These are phyloP conservation scores for Saccharomyces paradoxus DNA, from an alignment of 805 yeast genomes.

Conservation along the genomic window DNA sequence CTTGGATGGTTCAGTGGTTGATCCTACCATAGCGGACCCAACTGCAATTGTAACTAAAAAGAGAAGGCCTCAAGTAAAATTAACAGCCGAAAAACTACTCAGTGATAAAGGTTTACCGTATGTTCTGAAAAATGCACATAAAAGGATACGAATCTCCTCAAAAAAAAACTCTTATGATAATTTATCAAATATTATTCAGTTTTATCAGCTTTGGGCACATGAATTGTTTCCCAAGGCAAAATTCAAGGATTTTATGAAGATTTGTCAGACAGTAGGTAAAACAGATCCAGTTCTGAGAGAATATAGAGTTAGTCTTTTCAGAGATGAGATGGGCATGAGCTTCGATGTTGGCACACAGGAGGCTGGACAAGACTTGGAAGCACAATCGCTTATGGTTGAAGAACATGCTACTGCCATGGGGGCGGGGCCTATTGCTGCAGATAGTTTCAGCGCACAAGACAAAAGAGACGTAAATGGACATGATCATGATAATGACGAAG, in stretches of 20 bases:
- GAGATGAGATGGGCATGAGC: constrained; percentile 31
- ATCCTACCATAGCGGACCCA: constrained; percentile 22
- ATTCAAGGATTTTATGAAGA: constrained; percentile 57
- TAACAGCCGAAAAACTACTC: constrained; percentile 46
- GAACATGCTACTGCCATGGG: too few species aligned
- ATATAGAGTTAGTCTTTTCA: constrained; percentile 34
- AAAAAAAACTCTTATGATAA: constrained; percentile 21
- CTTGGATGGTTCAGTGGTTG: constrained; percentile 5
- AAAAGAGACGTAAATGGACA: neutral
- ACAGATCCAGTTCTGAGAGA: constrained; percentile 35
- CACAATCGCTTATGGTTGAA: neutral
- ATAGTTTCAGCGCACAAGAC: neutral
- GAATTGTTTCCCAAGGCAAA: constrained; percentile 70
- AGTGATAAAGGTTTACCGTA: constrained; percentile 51
- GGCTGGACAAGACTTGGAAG: neutral
- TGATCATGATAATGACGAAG: constrained; percentile 4
- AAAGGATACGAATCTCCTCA: constrained; percentile 29
- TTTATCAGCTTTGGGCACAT: constrained; percentile 73
- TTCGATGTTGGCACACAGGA: neutral
- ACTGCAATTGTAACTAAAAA: constrained; percentile 16
- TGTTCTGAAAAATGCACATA: constrained; percentile 33
- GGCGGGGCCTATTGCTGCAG: neutral
- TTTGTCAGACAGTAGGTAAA: constrained; percentile 44
- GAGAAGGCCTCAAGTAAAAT: constrained; percentile 33
- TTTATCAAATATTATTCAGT: constrained; percentile 35